A percentile compares a stretch with the other conserved stretches of the same genome.
Evolutionary conservation across 495 filamentous ascomycete genomes (phyloP).

Genomic region (Aspergillus wentii): DNA sequence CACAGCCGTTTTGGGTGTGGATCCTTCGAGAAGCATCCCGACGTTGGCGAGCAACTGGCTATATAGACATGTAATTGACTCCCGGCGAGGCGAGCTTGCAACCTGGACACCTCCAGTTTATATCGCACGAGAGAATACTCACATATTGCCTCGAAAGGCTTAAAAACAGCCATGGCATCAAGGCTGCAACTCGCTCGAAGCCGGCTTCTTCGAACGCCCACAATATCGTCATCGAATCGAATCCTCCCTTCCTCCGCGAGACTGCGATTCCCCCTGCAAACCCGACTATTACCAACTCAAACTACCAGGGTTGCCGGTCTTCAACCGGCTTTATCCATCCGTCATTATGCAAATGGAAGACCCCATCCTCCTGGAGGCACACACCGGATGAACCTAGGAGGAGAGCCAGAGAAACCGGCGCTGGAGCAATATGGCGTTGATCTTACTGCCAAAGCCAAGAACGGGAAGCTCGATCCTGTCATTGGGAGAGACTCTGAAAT

Average conservation of each 20-base stretch:
- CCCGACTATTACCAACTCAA: conserved; percentile 12
- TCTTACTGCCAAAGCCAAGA: conserved; percentile 77
- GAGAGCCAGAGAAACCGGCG: conserved; percentile 73
- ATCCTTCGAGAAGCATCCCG: conserved; percentile 42
- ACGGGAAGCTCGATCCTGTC: conserved; percentile 90
- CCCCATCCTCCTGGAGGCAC: conserved; percentile 88
- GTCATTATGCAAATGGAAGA: conserved; percentile 70
- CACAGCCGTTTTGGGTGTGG: conserved; percentile 21
- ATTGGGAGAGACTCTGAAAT: conserved; percentile 91
- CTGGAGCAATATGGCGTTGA: conserved; percentile 89
- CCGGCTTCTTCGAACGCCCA: conserved; percentile 24
- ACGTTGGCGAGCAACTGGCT: conserved; percentile 15
- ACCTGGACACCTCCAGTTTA: too few species aligned
- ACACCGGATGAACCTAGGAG: conserved; percentile 85
- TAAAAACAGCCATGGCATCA: conserved; percentile 27
- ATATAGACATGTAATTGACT: conserved; percentile 14
- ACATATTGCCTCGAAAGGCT: neutral
- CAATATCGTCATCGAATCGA: conserved; percentile 14
- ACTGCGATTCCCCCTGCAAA: conserved; percentile 15
- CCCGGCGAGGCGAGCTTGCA: neutral
- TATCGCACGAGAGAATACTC: too few species aligned
- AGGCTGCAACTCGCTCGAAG: conserved; percentile 30
- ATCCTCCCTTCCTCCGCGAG: conserved; percentile 16
- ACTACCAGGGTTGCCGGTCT: conserved; percentile 1
- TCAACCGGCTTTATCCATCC: conserved; percentile 12